Evolutionary conservation across 116 monocot species (phyloP).

Genomic region (Zostera marina): DNA sequence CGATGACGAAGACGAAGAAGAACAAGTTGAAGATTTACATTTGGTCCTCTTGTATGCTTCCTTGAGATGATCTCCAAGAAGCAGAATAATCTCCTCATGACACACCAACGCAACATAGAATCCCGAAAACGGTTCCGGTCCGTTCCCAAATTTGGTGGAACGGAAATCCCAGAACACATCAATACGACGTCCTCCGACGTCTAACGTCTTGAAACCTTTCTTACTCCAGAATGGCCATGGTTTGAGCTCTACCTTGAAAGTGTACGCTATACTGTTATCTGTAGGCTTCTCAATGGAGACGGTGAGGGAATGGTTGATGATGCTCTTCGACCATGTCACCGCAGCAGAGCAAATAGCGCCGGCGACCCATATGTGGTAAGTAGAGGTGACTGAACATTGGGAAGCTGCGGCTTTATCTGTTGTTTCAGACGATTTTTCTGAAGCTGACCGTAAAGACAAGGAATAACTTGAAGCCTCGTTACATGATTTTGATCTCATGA

Average conservation of each 20-base stretch:
- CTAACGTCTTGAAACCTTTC: conserved; percentile 61
- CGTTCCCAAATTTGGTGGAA: conserved; percentile 44
- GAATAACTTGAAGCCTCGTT: not conserved
- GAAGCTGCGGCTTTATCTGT: not conserved
- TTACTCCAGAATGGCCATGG: conserved; percentile 95
- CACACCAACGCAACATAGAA: conserved; percentile 79
- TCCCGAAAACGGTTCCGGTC: conserved; percentile 50
- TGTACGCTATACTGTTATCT: conserved; percentile 3
- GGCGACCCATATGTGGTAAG: conserved; percentile 36
- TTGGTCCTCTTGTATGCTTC: conserved; percentile 78
- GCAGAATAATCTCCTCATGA: conserved; percentile 50
- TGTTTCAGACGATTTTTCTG: not conserved
- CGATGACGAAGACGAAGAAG: too few relatives aligned
- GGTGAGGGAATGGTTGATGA: conserved; percentile 71
- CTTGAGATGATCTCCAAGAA: conserved; percentile 72
- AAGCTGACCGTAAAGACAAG: not conserved
- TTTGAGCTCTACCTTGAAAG: conserved; percentile 68
- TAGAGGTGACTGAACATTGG: conserved; percentile 44
- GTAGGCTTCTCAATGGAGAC: conserved; percentile 27
- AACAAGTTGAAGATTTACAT: conserved; percentile 13
- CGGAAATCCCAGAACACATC: conserved; percentile 89
- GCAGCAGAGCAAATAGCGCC: conserved; percentile 30
- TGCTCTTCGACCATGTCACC: conserved; percentile 48
- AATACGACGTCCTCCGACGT: conserved; percentile 25
- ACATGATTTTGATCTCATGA: conserved; percentile 9